phyloP scores from a whole-genome alignment of 2,329 filamentous ascomycete genomes.

The Metarhizium album region DNA sequence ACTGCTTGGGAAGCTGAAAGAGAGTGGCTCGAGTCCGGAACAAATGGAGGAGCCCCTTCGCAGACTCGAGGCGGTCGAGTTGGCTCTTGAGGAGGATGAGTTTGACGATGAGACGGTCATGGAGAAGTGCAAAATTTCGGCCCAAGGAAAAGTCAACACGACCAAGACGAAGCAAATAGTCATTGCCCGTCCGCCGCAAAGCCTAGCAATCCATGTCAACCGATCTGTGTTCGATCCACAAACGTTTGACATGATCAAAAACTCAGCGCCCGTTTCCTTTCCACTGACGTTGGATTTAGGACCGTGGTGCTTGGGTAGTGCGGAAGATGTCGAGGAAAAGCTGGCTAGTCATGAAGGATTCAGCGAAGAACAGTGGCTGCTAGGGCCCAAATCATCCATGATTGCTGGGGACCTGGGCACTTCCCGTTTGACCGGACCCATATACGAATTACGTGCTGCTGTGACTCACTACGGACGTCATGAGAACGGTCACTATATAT shows the following conservation, averaged over 20 bases:
- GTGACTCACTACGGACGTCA: conserved; percentile 85
- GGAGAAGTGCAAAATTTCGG: conserved; percentile 53
- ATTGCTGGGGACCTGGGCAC: conserved; percentile 43
- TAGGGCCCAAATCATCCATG: conserved; percentile 63
- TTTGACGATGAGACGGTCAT: conserved; percentile 60
- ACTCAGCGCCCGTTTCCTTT: conserved; percentile 68
- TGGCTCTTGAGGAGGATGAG: conserved; percentile 67
- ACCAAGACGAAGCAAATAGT: conserved; percentile 88
- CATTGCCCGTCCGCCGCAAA: conserved; percentile 70
- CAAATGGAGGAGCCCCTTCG: conserved; percentile 38
- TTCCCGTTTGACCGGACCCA: conserved; percentile 43
- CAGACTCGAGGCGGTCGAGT: conserved; percentile 55
- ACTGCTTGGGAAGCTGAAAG: conserved; percentile 31
- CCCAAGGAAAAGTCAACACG: conserved; percentile 58
- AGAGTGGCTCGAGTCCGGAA: conserved; percentile 30
- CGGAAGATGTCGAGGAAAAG: conserved; percentile 12
- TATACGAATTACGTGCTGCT: conserved; percentile 73
- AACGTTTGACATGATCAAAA: conserved; percentile 74
- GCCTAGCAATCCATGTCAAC: conserved; percentile 80
- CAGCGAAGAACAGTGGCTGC: conserved; percentile 55
- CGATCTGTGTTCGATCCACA: conserved; percentile 81
- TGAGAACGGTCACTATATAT: conserved; percentile 93
- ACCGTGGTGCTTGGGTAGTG: conserved; percentile 71
- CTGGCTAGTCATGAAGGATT: conserved; percentile 12
- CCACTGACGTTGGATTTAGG: conserved; percentile 64